Evolutionary conservation across 805 yeast species (phyloP), one percentile per base, ranked within the genome.

Genomic region (Komagataella pastoris): DNA sequence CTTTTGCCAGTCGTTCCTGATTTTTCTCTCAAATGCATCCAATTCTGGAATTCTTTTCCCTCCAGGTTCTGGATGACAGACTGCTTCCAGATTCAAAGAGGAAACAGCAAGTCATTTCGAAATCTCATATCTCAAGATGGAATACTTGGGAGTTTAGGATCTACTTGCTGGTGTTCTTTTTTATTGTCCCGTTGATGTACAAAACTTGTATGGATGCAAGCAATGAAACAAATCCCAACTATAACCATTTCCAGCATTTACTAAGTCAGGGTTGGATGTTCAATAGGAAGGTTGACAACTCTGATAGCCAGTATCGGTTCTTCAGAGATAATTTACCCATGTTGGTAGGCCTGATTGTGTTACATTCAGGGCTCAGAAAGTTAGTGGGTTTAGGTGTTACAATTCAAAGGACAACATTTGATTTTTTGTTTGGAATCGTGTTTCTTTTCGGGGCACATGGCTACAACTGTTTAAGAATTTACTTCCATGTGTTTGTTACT

Each of bases 211-310:
- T 85, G 76, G 83, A 79, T 44, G 91, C 95, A 7, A 83, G 90
- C 40, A 81, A 80, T 59, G 83, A 81, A 56, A 69, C 80, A 2
- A 88, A 86, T 59, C 82, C 85, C 8, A 88, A 88, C 61, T 91
- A 83, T 61, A 73, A 75, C 17, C 70, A 70, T 49, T 88, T 76
- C 61, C 75, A 76, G 56, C 75, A 78, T 49, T 68, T 83, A 44
- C 70, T 91, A 50, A 73, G 83, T 24, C 72, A 79, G 5, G 98
- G 99, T 3, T 91, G 98, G 98, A 68, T 89, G 58, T 79, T 84
- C 62, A 97, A 96, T 7, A 69, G 96, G 23, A 85, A 83, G 65
- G 95, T 88, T 46, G 99, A 93, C 65, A 90, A 91, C 63, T 85
- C 96, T 4, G 99, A 93, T 63, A 72, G 74, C 36, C 99, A 93